Percentiles rank a stretch among this genome's conserved stretches.
Evolutionary conservation across 2,329 filamentous ascomycete species (phyloP).

Genomic region (Grosmannia clavigera): DNA sequence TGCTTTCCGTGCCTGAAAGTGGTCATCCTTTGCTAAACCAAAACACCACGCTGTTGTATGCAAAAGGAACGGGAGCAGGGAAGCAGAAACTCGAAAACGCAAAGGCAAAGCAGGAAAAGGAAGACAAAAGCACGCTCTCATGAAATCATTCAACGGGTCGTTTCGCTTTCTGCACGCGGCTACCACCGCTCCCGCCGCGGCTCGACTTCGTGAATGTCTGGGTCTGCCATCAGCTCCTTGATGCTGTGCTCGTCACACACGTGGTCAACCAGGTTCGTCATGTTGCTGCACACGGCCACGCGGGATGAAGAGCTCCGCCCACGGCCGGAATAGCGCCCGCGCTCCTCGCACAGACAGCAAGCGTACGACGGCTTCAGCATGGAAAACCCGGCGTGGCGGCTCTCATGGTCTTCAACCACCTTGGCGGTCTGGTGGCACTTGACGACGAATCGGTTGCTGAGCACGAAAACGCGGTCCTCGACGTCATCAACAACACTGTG

Average conservation of each 20-base stretch:
- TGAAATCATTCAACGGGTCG: neutral
- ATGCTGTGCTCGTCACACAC: constrained; percentile 16
- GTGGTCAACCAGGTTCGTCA: constrained; percentile 20
- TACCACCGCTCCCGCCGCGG: neutral
- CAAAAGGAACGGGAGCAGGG: neutral
- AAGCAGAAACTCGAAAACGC: neutral
- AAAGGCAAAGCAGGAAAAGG: neutral
- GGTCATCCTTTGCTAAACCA: neutral
- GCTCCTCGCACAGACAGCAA: constrained; percentile 19
- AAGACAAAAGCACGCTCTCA: neutral
- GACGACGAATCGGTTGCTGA: constrained; percentile 23
- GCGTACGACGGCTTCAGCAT: constrained; percentile 14
- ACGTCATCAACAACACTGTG: constrained; percentile 6
- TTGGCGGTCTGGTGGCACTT: constrained; percentile 23
- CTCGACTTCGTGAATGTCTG: constrained; percentile 12
- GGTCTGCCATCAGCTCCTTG: constrained; percentile 15
- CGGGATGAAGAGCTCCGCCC: neutral
- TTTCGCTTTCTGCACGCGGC: neutral
- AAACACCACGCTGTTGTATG: neutral
- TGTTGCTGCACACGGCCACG: constrained; percentile 16
- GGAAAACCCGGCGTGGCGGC: neutral
- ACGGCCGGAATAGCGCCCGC: neutral
- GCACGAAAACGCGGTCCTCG: constrained; percentile 18
- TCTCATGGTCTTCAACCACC: neutral
- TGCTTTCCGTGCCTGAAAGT: neutral